Base-by-base conservation (phyloP, 345 rosid species). In the Eucalyptus virginea region DNA sequence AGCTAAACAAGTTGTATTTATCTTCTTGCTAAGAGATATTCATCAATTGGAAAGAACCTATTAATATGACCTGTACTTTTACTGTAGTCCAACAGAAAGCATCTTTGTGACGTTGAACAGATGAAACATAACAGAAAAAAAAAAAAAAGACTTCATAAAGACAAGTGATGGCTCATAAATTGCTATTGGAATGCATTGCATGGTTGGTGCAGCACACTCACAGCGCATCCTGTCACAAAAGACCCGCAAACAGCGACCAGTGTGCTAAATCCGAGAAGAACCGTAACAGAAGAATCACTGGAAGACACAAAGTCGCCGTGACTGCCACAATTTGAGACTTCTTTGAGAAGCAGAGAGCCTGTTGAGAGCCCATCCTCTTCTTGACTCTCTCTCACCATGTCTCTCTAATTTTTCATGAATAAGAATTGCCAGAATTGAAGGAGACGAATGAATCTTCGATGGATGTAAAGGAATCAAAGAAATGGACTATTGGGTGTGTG, bases 171-270 rank as follows among this genome's bases (percentile, higher is more conserved):
- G 45, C 81, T 72, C 14, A 72, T 37, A 37, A 9, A 37, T 37
- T 37, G 81, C 28, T 37, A 21, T 72, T 72, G 14, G 45, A 37
- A 72, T 19, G 45, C 81, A 37, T 72, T 72, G 81, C 81, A 72
- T 72, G 45, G 81, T 11, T 5, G 15, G 28, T 19, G 81, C 81
- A 72, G 81, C 81, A 72, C 45, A 87, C 92, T 94, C 90, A 96
- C 92, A 69, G 93, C 92, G 80, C 92, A 92, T 23, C 93, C 93
- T 7, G 26, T 81, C 44, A 67, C 87, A 44, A 92, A 89, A 56
- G 92, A 87, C 21, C 91, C 93, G 26, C 88, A 88, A 11, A 90
- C 93, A 52, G 97, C 93, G 12, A 95, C 92, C 40, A 94, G 89
- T 54, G 97, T 94, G 88, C 96, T 91, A 18, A 93, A 88, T 26